Evolutionary conservation across 129 eudicot genomes (phyloP).

Genomic region (Artemisia tridentata): DNA sequence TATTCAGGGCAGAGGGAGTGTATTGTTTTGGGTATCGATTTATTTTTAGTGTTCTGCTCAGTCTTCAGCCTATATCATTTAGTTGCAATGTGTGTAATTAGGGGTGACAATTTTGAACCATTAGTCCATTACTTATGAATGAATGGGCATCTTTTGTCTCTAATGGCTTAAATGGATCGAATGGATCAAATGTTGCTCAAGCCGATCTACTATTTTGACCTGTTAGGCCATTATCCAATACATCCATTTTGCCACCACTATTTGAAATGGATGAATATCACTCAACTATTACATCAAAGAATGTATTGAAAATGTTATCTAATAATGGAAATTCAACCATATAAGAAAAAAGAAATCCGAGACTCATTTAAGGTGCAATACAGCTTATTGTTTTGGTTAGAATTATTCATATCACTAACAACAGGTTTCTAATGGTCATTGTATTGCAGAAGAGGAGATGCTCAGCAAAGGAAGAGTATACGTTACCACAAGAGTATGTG

Average conservation of each 20-base stretch:
- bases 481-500: slow-evolving; percentile 59
- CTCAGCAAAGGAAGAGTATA: slow-evolving; percentile 28
- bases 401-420: slow-evolving; percentile 1
- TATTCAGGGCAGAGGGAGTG: neutral
- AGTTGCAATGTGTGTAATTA: neutral
- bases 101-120: too few relatives aligned
- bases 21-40: slow-evolving; percentile 1
- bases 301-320: neutral
- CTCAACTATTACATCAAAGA: neutral
- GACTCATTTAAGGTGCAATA: neutral
- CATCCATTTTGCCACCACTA: too few relatives aligned
- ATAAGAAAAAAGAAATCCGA: neutral
- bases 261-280: neutral
- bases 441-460: slow-evolving; percentile 46
- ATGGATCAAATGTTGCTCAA: too few relatives aligned
- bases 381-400: neutral
- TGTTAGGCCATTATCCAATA: too few relatives aligned
- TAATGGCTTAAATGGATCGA: too few relatives aligned
- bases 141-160: too few relatives aligned
- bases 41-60: neutral
- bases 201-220: too few relatives aligned
- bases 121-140: too few relatives aligned
- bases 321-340: neutral
- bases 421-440: neutral
- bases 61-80: neutral